Conservation (phyloP, 2,329 filamentous ascomycete genomes). For the Calycina marina region DNA sequence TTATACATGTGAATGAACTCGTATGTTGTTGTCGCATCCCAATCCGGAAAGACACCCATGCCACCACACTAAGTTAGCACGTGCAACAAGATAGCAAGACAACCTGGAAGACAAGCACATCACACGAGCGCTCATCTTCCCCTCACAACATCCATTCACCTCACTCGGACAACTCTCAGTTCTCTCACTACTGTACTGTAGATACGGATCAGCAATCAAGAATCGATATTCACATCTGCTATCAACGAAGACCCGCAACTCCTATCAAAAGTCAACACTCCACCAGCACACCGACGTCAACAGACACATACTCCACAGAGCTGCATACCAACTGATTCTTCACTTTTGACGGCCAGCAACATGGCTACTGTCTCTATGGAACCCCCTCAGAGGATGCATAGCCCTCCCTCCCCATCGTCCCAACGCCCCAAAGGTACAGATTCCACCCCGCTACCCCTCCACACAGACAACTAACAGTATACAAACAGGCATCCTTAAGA, state of each 20-base stretch:
- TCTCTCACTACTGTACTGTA: no score
- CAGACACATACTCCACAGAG: not conserved
- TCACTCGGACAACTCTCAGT: no score
- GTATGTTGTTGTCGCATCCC: no score
- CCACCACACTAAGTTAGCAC: no score
- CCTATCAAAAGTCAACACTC: not conserved
- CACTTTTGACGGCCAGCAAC: not conserved
- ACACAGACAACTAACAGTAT: conserved; percentile 2
- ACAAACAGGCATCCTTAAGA: conserved; percentile 76
- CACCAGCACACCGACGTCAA: not conserved
- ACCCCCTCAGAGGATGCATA: conserved; percentile 15
- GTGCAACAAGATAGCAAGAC: no score
- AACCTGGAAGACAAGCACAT: no score
- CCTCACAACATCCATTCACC: no score
- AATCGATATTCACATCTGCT: not conserved
- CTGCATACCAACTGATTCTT: not conserved
- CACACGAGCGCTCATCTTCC: no score
- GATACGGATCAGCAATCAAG: no score
- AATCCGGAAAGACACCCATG: no score
- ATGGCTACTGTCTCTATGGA: conserved; percentile 15
- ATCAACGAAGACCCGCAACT: not conserved
- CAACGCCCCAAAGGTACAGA: conserved; percentile 25
- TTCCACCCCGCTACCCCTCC: conserved; percentile 2
- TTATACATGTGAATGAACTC: no score
- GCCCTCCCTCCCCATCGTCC: conserved; percentile 20